Base-by-base conservation (phyloP, 208 protist species). In the Crithidia fasciculata region DNA sequence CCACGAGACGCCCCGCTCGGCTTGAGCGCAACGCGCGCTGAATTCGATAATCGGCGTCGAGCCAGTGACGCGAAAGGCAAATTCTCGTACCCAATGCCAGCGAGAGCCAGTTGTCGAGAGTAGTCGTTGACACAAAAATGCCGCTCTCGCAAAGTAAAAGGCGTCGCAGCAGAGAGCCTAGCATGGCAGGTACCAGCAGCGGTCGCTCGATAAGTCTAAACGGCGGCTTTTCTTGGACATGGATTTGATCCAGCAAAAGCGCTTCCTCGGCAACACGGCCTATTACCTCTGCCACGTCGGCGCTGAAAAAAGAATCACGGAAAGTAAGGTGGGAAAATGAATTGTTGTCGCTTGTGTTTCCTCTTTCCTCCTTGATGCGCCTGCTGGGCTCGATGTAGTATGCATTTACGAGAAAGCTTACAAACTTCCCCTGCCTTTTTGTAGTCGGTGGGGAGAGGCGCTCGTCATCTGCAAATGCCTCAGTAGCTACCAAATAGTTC, bases 181-280 rank as follows among this genome's bases (percentile, higher is more conserved):
- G 16, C 4, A 74, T 62, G 0, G 82, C 78, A 47, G 78, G 70
- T 58, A 86, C 56, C 10, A 76, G 8, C 15, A 81, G 50, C 3
- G 73, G 77, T 36, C 79, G 80, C 54, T 76, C 65, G 0, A 82
- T 57, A 39, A 78, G 41, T 19, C 55, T 62, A 76, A 70, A 75
- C 0, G 61, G 55, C 15, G 36, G 61, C 28, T 61, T 52, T 10
- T 49, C 50, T 47, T 82, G 76, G 15, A 82, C 54, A 15, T 77
- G 62, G 5, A 56, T 62, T 16, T 80, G 39, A 15, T 72, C 59
- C n/a, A 86, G 58, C n/a, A 86, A n/a, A 6, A 62, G 47, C 6
- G 74, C 69, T 64, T 72, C 62, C 47, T 82, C 69, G 39, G 68
- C 81, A 58, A 79, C 57, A 9, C 54, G 60, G 8, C 72, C 78